Evolutionary conservation across 495 filamentous ascomycete species (phyloP), one percentile per base, ranked within the genome.

Genomic region (Bombardia bombarda): DNA sequence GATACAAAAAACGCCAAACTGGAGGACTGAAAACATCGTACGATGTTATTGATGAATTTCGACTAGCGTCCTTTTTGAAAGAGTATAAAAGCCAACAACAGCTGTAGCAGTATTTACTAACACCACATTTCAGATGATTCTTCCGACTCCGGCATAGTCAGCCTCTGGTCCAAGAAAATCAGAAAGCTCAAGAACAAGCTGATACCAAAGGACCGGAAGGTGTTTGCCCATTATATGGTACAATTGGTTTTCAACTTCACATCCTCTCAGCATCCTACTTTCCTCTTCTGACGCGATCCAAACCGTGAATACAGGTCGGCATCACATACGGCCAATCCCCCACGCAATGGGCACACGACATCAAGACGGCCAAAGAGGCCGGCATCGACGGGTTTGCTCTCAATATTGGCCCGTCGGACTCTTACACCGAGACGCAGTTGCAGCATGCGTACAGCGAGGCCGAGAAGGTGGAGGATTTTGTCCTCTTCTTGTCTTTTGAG

Each of bases 341-440:
- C 1, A 60, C 65, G 12, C 68, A 81, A 24, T 86, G 79, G 75
- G 60, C 66, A 30, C 62, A 60, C 6, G 81, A 87, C 38, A 81
- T 87, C 33, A 55, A 51, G 7, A 58, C 70, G 8, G 83, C 83
- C 7, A 72, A 78, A 47, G 67, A 67, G 12, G 69, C 75, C 0
- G 72, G 78, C 26, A 84, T 88, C 38, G 83, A 88, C 52, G 84
- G 78, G 3, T 88, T 88, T 51, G 83, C 77, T 0, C 54, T 87
- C 23, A 87, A 88, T 44, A 70, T 85, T 32, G 84, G 70, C 0
- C 67, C 70, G 3, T 61, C 52, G 7, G 75, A 81, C 40, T 52
- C 56, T 0, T 74, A 69, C 53, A 77, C 68, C 10, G 62, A 64
- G n/a, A 50, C 45, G 7, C 72, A 76, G 40, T 56, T 82, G 2